Evolutionary conservation across 805 yeast species (phyloP).

Genomic region (Zygosaccharomyces lentus): DNA sequence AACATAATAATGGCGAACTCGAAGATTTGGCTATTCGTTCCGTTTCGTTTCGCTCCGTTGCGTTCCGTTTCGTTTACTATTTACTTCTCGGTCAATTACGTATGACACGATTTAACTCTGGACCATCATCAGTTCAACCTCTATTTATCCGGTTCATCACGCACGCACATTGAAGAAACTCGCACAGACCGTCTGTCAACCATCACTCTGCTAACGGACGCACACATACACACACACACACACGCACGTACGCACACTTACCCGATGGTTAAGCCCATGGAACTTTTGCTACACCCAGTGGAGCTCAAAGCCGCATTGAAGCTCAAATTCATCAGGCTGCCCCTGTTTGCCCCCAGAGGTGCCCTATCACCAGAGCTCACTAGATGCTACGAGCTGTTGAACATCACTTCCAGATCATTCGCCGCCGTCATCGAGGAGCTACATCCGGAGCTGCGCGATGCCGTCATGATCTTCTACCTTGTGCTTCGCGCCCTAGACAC

Average conservation of each 20-base stretch:
- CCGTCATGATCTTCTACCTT: conserved; percentile 78
- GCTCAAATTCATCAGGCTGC: conserved; percentile 50
- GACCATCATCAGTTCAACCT: too few species aligned
- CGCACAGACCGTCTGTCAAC: neutral
- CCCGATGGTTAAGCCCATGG: conserved; percentile 55
- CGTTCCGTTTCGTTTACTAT: too few species aligned
- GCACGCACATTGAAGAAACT: too few species aligned
- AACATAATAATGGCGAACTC: too few species aligned
- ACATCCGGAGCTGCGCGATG: conserved; percentile 81
- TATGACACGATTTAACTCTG: too few species aligned
- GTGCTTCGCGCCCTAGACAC: conserved; percentile 90
- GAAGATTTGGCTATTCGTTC: too few species aligned
- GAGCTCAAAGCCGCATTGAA: conserved; percentile 69
- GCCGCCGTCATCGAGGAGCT: conserved; percentile 90
- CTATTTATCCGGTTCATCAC: too few species aligned
- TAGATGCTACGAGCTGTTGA: conserved; percentile 65
- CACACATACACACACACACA: neutral
- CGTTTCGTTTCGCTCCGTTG: too few species aligned
- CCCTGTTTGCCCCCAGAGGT: conserved; percentile 47
- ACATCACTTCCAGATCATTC: conserved; percentile 80
- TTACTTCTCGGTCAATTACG: too few species aligned
- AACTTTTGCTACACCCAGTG: conserved; percentile 62
- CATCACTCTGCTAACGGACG: neutral
- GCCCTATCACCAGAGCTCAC: conserved; percentile 40
- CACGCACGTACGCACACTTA: neutral